Base-by-base conservation (phyloP, 176 grass and related monocot genomes). In the Urochloa ruziziensis region DNA sequence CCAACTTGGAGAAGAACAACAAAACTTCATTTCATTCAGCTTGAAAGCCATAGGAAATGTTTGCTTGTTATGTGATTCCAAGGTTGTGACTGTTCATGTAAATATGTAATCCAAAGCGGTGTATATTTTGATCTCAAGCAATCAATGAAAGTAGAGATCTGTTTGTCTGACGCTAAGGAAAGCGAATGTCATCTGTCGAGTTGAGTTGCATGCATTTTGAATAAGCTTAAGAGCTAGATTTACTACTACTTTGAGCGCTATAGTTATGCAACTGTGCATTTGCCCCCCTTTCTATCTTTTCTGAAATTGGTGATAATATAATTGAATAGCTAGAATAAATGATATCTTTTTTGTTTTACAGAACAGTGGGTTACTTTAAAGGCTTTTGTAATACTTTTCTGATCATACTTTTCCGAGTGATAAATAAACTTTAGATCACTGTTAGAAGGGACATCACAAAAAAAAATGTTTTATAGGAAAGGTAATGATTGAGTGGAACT, bases 1-100 rank as follows among this genome's bases (percentile, higher is more conserved):
- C 67, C 23, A 82, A 73, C 49, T 73, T 70, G 74, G 60, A 19
- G 53, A 82, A 33, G 19, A 24, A 42, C 36, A 44, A 69, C 19
- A n/a, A 57, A 29, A 71, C 11, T 46, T 33, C 29, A 60, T 47
- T 24, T 40, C 23, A 17, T 75, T 65, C 17, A 39, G 21, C 23
- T 75, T 47, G 36, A 73, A 61, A 60, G 0, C 37, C 35, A 25
- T 71, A 58, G 36, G 37, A 60, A 71, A 82, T 4, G 28, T 29
- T 19, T 13, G 27, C 1, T 7, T 59, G 48, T 58, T 17, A 68
- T 5, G 4, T 47, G 49, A 30, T 81, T 47, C 65, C 46, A 82
- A 32, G 1, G 43, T n/a, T 32, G 17, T 60, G 8, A 73, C 40
- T 18, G 21, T 62, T 83, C 28, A 35, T 48, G 2, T 28, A 74